phyloP scores from a whole-genome alignment of 805 yeast species.

The Sugiyamaella qingdaonensis region DNA sequence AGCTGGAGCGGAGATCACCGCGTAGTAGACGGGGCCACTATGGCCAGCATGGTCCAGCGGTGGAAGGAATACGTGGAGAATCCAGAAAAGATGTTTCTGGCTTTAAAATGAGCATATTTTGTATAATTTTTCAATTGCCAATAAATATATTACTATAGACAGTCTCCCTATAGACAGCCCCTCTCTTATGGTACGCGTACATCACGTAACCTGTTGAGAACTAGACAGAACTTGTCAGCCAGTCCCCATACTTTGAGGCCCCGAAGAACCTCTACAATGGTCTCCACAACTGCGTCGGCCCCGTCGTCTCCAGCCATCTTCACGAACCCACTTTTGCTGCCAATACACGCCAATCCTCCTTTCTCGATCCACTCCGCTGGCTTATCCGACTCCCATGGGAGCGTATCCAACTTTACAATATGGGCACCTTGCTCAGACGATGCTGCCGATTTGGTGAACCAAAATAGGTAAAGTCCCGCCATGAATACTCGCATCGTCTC shows the following conservation, averaged over 20 bases:
- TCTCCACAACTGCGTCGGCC: conserved; percentile 9
- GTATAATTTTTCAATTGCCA: not conserved
- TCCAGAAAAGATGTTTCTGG: conserved; percentile 22
- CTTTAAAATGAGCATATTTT: conserved; percentile 1
- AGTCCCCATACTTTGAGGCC: conserved; percentile 20
- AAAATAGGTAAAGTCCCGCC: conserved; percentile 23
- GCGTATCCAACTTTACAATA: conserved; percentile 6
- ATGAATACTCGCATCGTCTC: conserved; percentile 23
- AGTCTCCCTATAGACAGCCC: not conserved
- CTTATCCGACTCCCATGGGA: conserved; percentile 12
- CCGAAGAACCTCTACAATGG: conserved; percentile 11
- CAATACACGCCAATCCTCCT: conserved; percentile 19
- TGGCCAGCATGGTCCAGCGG: conserved; percentile 29
- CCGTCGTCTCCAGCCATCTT: conserved; percentile 11
- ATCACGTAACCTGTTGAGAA: conserved; percentile 1
- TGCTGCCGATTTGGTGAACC: conserved; percentile 18
- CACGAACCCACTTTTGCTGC: conserved; percentile 13
- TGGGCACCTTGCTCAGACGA: conserved; percentile 5
- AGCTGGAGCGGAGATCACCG: conserved; percentile 36
- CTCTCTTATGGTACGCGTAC: not conserved
- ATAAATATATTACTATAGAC: not conserved
- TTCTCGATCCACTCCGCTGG: conserved; percentile 16
- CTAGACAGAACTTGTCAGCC: conserved; percentile 20
- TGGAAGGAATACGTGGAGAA: conserved; percentile 27
- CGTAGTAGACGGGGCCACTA: conserved; percentile 33